Evolutionary conservation across 345 rosid species (phyloP).

Genomic region (Bruguiera gymnorhiza): DNA sequence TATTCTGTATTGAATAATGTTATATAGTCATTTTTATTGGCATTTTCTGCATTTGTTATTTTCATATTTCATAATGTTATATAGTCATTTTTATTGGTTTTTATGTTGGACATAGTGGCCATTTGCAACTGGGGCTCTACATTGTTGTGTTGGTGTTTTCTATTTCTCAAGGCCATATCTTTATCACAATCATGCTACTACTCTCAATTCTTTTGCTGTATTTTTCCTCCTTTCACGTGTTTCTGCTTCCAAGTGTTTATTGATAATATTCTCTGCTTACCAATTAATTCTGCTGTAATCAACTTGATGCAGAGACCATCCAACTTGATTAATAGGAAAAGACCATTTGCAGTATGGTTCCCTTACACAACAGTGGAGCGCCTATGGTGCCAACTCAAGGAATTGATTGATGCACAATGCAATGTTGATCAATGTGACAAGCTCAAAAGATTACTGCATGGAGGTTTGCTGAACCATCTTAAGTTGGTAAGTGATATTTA

Average conservation of each 20-base stretch:
- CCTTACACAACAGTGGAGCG: conserved; percentile 71
- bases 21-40: not conserved
- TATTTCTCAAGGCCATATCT: not conserved
- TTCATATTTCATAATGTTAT: not conserved
- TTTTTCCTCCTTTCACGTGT: not conserved
- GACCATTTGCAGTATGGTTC: conserved; percentile 71
- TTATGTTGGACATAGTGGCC: not conserved
- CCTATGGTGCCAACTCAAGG: conserved; percentile 79
- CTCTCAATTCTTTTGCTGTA: not conserved
- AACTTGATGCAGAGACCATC: conserved; percentile 63
- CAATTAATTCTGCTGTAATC: conserved; percentile 1
- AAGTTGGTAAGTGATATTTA: conserved; percentile 47
- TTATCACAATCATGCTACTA: not conserved
- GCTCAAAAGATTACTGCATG: conserved; percentile 61
- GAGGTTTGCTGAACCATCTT: conserved; percentile 67
- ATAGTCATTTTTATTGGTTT: not conserved
- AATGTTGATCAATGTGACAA: conserved; percentile 72
- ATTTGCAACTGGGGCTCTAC: not conserved
- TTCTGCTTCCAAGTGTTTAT: not conserved
- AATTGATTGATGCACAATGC: conserved; percentile 46
- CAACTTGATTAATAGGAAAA: conserved; percentile 63
- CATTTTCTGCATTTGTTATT: not conserved
- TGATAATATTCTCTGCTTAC: conserved; percentile 7
- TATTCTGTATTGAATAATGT: not conserved
- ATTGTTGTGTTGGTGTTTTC: not conserved